Base-by-base conservation (phyloP, 139 green algal species). In the Micromonas commoda region DNA sequence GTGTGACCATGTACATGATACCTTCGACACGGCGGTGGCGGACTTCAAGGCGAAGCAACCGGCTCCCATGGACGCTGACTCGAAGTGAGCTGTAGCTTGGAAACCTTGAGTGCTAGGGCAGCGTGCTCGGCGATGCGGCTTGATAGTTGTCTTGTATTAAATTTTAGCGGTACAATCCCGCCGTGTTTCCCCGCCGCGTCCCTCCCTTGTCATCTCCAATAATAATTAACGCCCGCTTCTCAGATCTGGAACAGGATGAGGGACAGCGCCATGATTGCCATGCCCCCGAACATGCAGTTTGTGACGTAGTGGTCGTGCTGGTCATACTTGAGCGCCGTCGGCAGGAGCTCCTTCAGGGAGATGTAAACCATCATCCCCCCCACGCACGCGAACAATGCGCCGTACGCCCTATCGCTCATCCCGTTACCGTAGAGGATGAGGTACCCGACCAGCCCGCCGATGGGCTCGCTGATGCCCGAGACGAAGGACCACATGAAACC, bases 291-390 rank as follows among this genome's bases (percentile, higher is more conserved):
- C n/a, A 86, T 65, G 64, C 53, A 83, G 1, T 78, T 81, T 0
- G 85, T 90, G 0, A 82, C 80, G 52, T 79, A 76, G 13, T 68
- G 84, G 81, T 96, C 86, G 23, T 85, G 33, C 0, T 80, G 80
- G 64, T 93, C 91, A 75, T 94, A 94, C 34, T 85, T 81, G 53
- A 94, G 87, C 24, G 91, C 91, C 0, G 87, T 91, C n/a, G 91
- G 91, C 3, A 96, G 80, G 45, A 96, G 84, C 81, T 96, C 91
- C 28, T 88, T 81, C 21, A 94, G 33, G 9, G 73, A 79, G 64
- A 96, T 91, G 81, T 90, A 94, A 3, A 91, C 85, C 89, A 91
- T 93, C 82, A 96, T 93, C 73, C 89, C 91, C 0, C 84, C 89
- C 68, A 96, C 91, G 32, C 90, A 57, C 19, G 74, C 78, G 29